Evolutionary conservation across 2,329 filamentous ascomycete species (phyloP).

Genomic region (Apiospora marii): DNA sequence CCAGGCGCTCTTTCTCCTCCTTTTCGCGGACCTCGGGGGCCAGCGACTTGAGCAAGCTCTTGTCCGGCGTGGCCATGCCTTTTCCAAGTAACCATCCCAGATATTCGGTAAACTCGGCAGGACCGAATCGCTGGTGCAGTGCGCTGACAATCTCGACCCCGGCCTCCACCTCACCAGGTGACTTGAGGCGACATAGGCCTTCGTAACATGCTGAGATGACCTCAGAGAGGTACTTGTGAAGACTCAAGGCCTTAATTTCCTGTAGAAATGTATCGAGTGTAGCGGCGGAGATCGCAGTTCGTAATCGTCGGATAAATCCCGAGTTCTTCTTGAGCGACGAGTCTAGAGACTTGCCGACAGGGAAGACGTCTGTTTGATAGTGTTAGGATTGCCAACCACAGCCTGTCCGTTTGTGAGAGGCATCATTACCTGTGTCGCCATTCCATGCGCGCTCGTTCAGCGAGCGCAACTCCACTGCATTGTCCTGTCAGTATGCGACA

Average conservation of each 20-base stretch:
- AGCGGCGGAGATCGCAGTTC: constrained; percentile 84
- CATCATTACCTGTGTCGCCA: constrained; percentile 76
- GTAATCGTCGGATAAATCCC: constrained; percentile 94
- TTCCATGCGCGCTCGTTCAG: constrained; percentile 89
- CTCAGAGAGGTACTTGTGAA: constrained; percentile 96
- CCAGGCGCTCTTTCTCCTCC: constrained; percentile 93
- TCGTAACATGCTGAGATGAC: constrained; percentile 97
- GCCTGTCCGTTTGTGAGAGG: constrained; percentile 25
- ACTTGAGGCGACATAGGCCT: constrained; percentile 89
- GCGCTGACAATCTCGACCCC: constrained; percentile 93
- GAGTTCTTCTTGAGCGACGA: constrained; percentile 98
- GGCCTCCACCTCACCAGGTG: constrained; percentile 88
- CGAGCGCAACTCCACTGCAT: constrained; percentile 84
- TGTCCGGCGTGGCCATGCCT: constrained; percentile 90
- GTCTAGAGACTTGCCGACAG: constrained; percentile 81
- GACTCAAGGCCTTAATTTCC: constrained; percentile 87
- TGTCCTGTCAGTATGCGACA: constrained; percentile 34
- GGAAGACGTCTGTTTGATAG: constrained; percentile 71
- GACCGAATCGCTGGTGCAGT: constrained; percentile 94
- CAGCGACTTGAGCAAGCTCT: constrained; percentile 79
- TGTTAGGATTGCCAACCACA: constrained; percentile 31
- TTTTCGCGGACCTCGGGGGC: constrained; percentile 85
- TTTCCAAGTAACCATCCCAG: constrained; percentile 92
- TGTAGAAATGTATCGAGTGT: constrained; percentile 85
- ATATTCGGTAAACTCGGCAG: constrained; percentile 87